Evolutionary conservation across 257 asterid species (phyloP), one percentile per base, ranked within the genome.

Genomic region (Fraxinus quadrangulata): DNA sequence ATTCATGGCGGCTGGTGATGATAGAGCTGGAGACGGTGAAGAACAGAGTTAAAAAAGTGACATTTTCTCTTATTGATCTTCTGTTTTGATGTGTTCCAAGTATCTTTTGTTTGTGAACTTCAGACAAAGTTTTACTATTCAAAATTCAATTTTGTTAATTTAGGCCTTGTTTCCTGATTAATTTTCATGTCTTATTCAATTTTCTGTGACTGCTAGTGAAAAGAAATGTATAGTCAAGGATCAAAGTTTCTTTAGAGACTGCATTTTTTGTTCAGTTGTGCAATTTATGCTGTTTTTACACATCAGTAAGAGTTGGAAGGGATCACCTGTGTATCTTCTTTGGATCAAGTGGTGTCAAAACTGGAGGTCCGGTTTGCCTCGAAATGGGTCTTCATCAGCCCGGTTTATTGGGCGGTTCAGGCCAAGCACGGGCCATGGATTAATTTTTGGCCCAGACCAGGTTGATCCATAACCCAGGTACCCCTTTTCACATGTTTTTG

Each of bases 1-100:
- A 67, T 33, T 84, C 36, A 84, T 81, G 85, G 83, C 76, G 6
- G 85, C 83, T 4, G 85, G 83, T 36, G 82, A 83, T 7, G 88
- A 81, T 74, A 84, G 75, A 59, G 75, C 78, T 16, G 80, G 79
- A 63, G 83, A 73, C 37, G 82, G 73, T 24, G 87, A 78, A 34
- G 83, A 75, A 67, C 74, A 78, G 69, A 72, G 78, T 66, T 83
- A 72, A 77, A 72, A 28, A 49, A 34, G 26, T 47, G 45, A 9
- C 17, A 12, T 17, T 30, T 21, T n/a, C 42, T 33, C 75, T 5
- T 47, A 9, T 79, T 56, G 16, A 65, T 77, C 54, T 59, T 71
- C 51, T 47, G 31, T 39, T 67, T 56, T 33, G 13, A 28, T 54
- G 31, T 37, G 10, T 69, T 6, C 56, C 56, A 34, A 67, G 39